phyloP scores from a whole-genome alignment of 345 rosid species.

The Eucalyptus virginea region DNA sequence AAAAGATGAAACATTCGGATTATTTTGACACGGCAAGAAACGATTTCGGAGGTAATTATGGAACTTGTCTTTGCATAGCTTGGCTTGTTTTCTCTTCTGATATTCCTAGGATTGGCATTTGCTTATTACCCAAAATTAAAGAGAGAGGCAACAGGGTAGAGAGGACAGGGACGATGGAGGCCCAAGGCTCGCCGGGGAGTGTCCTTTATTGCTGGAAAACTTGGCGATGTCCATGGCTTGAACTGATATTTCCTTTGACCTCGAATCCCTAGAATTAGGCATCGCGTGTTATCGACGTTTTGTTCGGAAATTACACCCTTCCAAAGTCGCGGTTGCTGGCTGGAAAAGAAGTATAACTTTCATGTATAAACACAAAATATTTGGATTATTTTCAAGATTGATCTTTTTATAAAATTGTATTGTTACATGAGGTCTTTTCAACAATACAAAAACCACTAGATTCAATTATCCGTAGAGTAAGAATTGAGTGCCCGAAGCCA shows the following conservation, averaged over 20 bases:
- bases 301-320: not conserved
- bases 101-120: not conserved
- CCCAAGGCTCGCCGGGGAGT: not conserved
- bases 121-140: too few species aligned
- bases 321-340: not conserved
- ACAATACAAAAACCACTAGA: conserved; percentile 25
- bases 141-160: too few species aligned
- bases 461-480: not conserved
- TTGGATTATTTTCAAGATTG: too few species aligned
- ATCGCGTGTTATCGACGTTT: too few species aligned
- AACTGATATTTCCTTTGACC: not conserved
- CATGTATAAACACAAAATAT: not conserved
- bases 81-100: not conserved
- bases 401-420: too few species aligned
- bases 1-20: not conserved
- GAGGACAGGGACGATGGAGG: not conserved
- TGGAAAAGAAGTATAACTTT: not conserved
- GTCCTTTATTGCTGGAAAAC: not conserved
- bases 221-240: not conserved
- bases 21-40: not conserved
- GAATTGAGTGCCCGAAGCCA: not conserved
- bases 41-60: not conserved
- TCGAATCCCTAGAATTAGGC: not conserved
- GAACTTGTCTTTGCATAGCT: not conserved
- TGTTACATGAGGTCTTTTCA: conserved; percentile 38